Percentiles rank a stretch among this genome's conserved stretches.
These are phyloP conservation scores for Rubroshorea leprosula DNA, from an alignment of 345 rosid genomes.

Conservation along the genomic window DNA sequence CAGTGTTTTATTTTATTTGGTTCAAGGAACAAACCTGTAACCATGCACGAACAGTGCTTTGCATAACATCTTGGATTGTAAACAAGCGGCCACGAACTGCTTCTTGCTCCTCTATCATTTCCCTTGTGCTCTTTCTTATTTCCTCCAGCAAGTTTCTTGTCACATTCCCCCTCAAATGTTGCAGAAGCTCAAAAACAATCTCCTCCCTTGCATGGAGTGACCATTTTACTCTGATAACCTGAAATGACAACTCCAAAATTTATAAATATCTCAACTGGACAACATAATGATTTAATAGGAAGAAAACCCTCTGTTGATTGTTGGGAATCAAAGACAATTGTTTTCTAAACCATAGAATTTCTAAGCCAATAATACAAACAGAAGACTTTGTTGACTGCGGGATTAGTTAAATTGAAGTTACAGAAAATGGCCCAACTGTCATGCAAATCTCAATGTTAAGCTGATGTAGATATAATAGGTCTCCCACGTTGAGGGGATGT, in stretches of 20 bases:
- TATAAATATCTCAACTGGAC: not conserved
- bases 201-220: constrained; percentile 98
- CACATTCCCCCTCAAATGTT: constrained; percentile 64
- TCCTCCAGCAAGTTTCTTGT: constrained; percentile 49
- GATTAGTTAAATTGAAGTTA: not conserved
- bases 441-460: not conserved
- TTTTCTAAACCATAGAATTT: not conserved
- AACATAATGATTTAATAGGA: not conserved
- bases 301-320: not conserved
- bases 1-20: not conserved
- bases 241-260: constrained; percentile 9
- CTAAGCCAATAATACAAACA: not conserved
- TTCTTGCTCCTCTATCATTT: constrained; percentile 98
- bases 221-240: constrained; percentile 98
- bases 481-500: not conserved
- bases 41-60: constrained; percentile 98
- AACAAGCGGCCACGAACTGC: constrained; percentile 93
- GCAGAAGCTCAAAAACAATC: constrained; percentile 87
- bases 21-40: constrained; percentile 50
- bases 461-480: not conserved
- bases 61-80: constrained; percentile 98
- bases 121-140: constrained; percentile 68
- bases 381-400: not conserved
- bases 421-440: not conserved
- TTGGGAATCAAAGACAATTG: not conserved